Conservation (phyloP, 257 asterid species). For the Solanum gracilifrons region DNA sequence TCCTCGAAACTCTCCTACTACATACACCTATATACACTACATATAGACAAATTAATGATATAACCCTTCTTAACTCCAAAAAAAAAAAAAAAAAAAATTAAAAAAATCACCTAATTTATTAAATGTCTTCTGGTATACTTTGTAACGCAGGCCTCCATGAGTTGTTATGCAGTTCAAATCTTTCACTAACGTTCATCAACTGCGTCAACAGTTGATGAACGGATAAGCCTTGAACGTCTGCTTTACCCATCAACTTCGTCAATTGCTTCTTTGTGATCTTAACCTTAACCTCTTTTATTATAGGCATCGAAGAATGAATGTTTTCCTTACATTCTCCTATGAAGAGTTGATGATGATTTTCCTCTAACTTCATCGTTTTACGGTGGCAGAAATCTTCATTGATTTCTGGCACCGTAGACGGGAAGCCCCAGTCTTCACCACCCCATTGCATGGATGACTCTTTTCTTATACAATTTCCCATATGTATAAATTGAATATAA, state of each 20-base stretch:
- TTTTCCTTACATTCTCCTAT: too few species aligned
- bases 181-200: conserved; percentile 18
- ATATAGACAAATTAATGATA: neutral
- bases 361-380: neutral
- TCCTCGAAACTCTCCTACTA: neutral
- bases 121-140: conserved; percentile 36
- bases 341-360: neutral
- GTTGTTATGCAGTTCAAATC: neutral
- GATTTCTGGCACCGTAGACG: conserved; percentile 1
- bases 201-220: conserved; percentile 24
- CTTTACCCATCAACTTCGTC: conserved; percentile 26
- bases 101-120: neutral
- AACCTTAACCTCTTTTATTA: conserved; percentile 39
- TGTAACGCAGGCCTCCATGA: conserved; percentile 45
- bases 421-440: conserved; percentile 66
- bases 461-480: conserved; percentile 62
- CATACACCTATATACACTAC: neutral
- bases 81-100: neutral
- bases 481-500: neutral
- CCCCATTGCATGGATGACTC: conserved; percentile 44
- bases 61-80: neutral
- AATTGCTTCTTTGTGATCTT: conserved; percentile 46
- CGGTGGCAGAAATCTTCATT: neutral
- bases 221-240: conserved; percentile 19
- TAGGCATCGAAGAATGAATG: neutral